A percentile compares a stretch with the other conserved stretches of the same genome.
Evolutionary conservation across 139 green algal species (phyloP).

Genomic region (Chlamydomonas schloesseri): DNA sequence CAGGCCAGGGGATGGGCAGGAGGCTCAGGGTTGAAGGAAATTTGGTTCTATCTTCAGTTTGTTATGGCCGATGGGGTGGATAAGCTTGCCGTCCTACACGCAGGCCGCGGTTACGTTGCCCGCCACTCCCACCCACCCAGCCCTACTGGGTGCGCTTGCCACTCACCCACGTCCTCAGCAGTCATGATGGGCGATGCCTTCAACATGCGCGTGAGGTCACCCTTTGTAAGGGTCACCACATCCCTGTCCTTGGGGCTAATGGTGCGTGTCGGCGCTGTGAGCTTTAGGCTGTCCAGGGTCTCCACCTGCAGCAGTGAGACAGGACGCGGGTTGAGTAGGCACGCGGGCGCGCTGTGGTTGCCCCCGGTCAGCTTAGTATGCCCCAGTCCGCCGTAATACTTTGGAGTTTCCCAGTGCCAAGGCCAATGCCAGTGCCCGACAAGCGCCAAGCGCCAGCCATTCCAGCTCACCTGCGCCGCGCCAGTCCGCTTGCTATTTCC

Average conservation of each 20-base stretch:
- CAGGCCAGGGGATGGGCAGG: too few species aligned
- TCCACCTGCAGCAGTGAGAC: neutral
- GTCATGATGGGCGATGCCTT: constrained; percentile 68
- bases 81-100: too few species aligned
- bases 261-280: constrained; percentile 13
- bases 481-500: constrained; percentile 21
- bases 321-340: neutral
- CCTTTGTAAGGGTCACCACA: constrained; percentile 47
- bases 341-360: too few species aligned
- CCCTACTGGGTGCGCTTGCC: too few species aligned
- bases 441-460: too few species aligned
- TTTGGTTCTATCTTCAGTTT: too few species aligned
- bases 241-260: constrained; percentile 43
- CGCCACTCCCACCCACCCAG: too few species aligned
- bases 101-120: too few species aligned
- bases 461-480: too few species aligned
- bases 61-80: too few species aligned
- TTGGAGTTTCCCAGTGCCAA: too few species aligned
- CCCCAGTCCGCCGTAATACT: neutral
- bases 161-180: constrained; percentile 62
- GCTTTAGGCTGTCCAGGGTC: constrained; percentile 13
- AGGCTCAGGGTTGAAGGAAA: too few species aligned
- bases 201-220: constrained; percentile 78
- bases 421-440: neutral
- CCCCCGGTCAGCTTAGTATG: neutral